These are phyloP conservation scores for Yamadazyma dushanensis DNA, from an alignment of 1,139 yeast genomes.

Conservation along the genomic window DNA sequence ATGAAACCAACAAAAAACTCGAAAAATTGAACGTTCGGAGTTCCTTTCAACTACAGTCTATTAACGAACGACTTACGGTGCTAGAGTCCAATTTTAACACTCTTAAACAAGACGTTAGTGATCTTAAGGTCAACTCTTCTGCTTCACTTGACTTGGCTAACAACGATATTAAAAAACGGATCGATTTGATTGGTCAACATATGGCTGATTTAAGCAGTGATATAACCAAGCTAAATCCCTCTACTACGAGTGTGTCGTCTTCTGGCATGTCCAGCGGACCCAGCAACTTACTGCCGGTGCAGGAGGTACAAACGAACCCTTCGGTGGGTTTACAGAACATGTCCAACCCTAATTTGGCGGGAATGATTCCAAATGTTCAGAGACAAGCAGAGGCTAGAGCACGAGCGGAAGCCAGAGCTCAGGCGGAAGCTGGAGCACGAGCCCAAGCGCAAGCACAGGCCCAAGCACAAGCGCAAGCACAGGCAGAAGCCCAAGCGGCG, in stretches of 20 bases:
- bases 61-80: conserved; percentile 24
- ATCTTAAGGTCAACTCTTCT: conserved; percentile 2
- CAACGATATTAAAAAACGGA: conserved; percentile 13
- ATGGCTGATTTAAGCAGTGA: conserved; percentile 19
- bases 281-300: too few species aligned
- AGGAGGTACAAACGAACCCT: too few species aligned
- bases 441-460: conserved; percentile 6
- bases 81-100: conserved; percentile 11
- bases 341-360: conserved; percentile 2
- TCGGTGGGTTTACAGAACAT: too few species aligned
- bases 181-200: conserved; percentile 18
- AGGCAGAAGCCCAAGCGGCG: conserved; percentile 2
- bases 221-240: conserved; percentile 13
- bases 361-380: not conserved
- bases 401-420: not conserved
- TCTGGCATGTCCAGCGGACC: too few species aligned
- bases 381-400: conserved; percentile 3
- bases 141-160: conserved; percentile 4
- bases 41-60: conserved; percentile 26
- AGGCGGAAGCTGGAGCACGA: conserved; percentile 1
- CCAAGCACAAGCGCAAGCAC: conserved; percentile 1
- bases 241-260: not conserved
- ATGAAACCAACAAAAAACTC: conserved; percentile 23
- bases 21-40: conserved; percentile 18
- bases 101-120: conserved; percentile 5